Base-by-base conservation (phyloP, 2,329 filamentous ascomycete genomes). In the Trichophyton equinum region DNA sequence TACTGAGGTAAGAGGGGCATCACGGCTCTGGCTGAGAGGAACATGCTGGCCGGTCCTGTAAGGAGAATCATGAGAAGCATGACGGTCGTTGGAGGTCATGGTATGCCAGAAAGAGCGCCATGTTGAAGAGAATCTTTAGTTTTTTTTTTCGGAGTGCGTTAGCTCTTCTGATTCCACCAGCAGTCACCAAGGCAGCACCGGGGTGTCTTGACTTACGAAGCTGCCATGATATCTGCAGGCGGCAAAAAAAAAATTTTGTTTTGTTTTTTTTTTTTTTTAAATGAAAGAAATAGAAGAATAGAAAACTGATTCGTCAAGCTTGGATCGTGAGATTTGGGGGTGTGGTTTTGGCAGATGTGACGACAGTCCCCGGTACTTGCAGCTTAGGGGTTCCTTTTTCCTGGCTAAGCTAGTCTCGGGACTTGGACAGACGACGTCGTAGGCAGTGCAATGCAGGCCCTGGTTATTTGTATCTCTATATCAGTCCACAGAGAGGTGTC, bases 31-130 rank as follows among this genome's bases (percentile, higher is more conserved):
- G 65, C 87, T 85, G 63, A 97, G 83, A 64, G 91, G 91, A 63
- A 96, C 88, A 76, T 96, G 92, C 72, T 88, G 85, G 65, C 91
- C 91, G 63, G 88, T 89, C 72, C 91, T 86, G 77, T 95, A 95
- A 58, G 94, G 91, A 62, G 92, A 95, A 77, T 99, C 89, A 79
- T 87, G 89, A 64, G 85, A 87, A 65, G 94, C 95, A 78, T 99
- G 85, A 64, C 94, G 95, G 78, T 85, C 81, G 70, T 85, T 82
- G 65, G 84, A 86, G 72, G 84, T 87, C 82, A 88, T 94, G 68
- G 88, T 85, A 81, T 97, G 94, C 94, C 94, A 99, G 78, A 99
- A 92, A 64, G 88, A 88, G 76, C 88, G 88, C 76, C 94, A 88
- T 75, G 87, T 84, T 68, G 82, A 82, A 68, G 84, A 81, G 71